Evolutionary conservation across 148 eudicot species (phyloP).

Genomic region (Rhododendron ferrugineum): DNA sequence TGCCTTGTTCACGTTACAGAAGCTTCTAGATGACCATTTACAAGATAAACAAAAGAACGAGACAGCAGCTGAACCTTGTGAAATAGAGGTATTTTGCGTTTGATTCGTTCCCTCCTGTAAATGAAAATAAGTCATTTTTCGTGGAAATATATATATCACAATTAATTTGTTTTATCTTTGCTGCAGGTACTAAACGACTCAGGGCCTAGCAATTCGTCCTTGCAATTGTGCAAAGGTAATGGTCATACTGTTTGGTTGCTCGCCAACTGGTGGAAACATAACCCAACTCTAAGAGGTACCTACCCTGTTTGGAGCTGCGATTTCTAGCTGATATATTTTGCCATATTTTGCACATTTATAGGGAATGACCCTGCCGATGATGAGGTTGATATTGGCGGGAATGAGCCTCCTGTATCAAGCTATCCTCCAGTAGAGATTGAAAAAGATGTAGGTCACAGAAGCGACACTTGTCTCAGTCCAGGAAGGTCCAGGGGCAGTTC

Average conservation of each 20-base stretch:
- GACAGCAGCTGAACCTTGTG: constrained; percentile 51
- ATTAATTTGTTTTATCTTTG: constrained; percentile 7
- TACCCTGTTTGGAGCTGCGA: not conserved
- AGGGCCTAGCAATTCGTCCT: constrained; percentile 60
- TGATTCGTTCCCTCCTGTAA: not conserved
- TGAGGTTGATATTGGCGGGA: constrained; percentile 54
- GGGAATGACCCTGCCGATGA: constrained; percentile 49
- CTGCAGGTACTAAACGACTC: constrained; percentile 52
- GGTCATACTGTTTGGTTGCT: constrained; percentile 6
- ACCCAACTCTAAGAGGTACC: not conserved
- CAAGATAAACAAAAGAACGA: constrained; percentile 32
- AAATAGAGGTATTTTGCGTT: constrained; percentile 52
- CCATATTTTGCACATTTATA: constrained; percentile 12
- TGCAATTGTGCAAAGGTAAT: constrained; percentile 55
- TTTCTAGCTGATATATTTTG: not conserved
- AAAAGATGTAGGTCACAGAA: constrained; percentile 21
- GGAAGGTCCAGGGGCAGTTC: constrained; percentile 13
- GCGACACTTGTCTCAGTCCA: constrained; percentile 16
- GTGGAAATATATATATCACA: not conserved
- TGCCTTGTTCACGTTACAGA: constrained; percentile 41
- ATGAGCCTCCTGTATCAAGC: constrained; percentile 63
- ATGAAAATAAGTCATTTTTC: not conserved
- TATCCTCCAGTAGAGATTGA: constrained; percentile 43
- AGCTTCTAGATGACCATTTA: constrained; percentile 47
- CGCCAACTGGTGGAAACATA: not conserved